Base-by-base conservation (phyloP, 2,329 filamentous ascomycete species). In the Fusarium sp. region DNA sequence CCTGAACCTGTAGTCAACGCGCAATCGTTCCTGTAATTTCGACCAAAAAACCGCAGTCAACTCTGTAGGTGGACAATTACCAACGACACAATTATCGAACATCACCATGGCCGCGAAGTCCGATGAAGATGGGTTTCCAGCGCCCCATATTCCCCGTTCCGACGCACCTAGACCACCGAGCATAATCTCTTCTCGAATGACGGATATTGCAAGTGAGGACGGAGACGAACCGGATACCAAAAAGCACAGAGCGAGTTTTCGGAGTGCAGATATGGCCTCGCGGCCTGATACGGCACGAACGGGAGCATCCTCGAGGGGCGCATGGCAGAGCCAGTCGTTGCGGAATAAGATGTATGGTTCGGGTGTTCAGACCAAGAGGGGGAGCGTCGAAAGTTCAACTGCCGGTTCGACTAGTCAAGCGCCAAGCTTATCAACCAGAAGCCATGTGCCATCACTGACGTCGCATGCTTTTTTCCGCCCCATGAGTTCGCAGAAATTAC, bases 401-500 rank as follows among this genome's bases (percentile, higher is more conserved):
- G 82, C 74, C 72, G 86, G 76, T 65, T 83, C 83, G 64, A 89
- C 81, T 49, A 82, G 81, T 14, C 71, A 70, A 47, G 58, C 73
- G 19, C 68, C 71, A 3, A 94, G 88, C 65, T 83, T 91, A 37
- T 82, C 89, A 41, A 93, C 89, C 72, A 86, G 89, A 71, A 95
- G 91, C 37, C 95, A 99, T 80, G 93, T 96, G 17, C 93, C 95
- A 1, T 93, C 90, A 2, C 80, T 99, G 49, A 89, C 92, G 3
- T 93, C 92, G 14, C 90, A 94, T 71, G 94, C 92, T 49, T 98
- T 99, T 79, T 97, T 96, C 73, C 90, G 89, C 19, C 95, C 95
- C 35, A 96, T 99, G 92, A 98, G 93, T 78, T 96, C 94, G 21
- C 93, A 97, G 74, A 90, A 92, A 73, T 81, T 98, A 46, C 94